Evolutionary conservation across 495 filamentous ascomycete species (phyloP), one percentile per base, ranked within the genome.

Genomic region (Tuber melanosporum): DNA sequence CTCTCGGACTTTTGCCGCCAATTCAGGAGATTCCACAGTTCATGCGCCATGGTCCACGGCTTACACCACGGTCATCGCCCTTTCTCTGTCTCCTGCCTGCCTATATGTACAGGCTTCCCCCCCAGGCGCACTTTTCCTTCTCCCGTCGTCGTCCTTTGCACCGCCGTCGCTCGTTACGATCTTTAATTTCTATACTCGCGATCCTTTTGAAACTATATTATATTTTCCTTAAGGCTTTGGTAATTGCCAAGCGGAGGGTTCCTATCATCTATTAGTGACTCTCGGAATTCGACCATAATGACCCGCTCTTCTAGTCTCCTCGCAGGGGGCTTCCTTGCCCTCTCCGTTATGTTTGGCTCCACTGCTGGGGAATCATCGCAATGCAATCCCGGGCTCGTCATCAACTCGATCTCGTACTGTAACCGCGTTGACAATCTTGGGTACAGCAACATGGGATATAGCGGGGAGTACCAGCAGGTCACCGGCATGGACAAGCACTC

Each of bases 391-490:
- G 62, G 32, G 26, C 71, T 73, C 32, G 42, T 73, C 32, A 80
- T 86, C 77, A 80, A 79, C 70, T 80, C 81, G 20, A 88, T 87
- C 75, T 84, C 78, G 80, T 93, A 91, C 86, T 93, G 91, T 83
- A 85, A 87, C 43, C 75, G 85, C 0, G 91, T 92, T 45, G 83
- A 87, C 41, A 85, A 86, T 3, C 88, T 93, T 81, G 87, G 86
- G 0, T 93, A 92, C 81, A 78, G 76, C 19, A 88, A 88, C 43
- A 87, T 93, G 74, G 88, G 88, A 9, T 84, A 83, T 8, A 66
- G 85, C 19, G 91, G 91, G 26, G 81, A 83, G 45, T 94, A 92
- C 83, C 84, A 89, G 2, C 85, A 87, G 72, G 88, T 93, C 52
- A 85, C 84, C 17, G 75, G 78, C 70, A 92, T 93, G 90, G 84